Base-by-base conservation (phyloP, 1,139 yeast genomes). In the Geotrichum fermentans region DNA sequence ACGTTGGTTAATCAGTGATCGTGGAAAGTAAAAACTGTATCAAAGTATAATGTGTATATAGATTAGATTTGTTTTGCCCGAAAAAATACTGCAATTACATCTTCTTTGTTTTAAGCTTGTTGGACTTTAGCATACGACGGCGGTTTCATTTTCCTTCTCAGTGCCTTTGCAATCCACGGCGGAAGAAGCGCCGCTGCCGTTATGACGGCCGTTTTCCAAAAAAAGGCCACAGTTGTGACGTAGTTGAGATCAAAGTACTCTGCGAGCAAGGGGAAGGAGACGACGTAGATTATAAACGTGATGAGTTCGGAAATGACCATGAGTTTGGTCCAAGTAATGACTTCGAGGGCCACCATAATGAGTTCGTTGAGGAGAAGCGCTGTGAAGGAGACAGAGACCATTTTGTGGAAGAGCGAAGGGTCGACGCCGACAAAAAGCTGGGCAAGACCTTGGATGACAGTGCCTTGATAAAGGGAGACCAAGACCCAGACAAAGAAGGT, bases 111-210 rank as follows among this genome's bases (percentile, higher is more conserved):
- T 40, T 18, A 40, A 7, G 34, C 43, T 30, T 40, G 43, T 65
- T 87, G 97, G 44, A 92, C 97, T 64, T 92, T 92, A n/a, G 97
- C 97, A 66, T 94, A 92, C 62, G 85, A 88, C 35, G 98, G 98
- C 8, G 98, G 98, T 56, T 89, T 79, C 51, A 94, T 67, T 56
- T 74, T 79, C 55, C 96, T 75, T 61, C 82, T 80, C 24, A 90
- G 70, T 5, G 86, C 74, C 64, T 86, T 86, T 2, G 82, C 81
- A 2, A 84, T 70, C 96, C 96, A 90, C 1, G 94, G 95, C 1
- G 98, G 98, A 44, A 89, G 69, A 54, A 92, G 73, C 16, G 96
- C 85, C 6, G 87, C 71, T 0, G 79, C 73, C 44, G 89, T 69
- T 14, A 88, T 82, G 11, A 83, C 69, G 3, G 74, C 68, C 16